Percentiles rank a stretch among this genome's conserved stretches.
Evolutionary conservation across 2,329 filamentous ascomycete species (phyloP).

Genomic region (Amesomyces nigricolor): DNA sequence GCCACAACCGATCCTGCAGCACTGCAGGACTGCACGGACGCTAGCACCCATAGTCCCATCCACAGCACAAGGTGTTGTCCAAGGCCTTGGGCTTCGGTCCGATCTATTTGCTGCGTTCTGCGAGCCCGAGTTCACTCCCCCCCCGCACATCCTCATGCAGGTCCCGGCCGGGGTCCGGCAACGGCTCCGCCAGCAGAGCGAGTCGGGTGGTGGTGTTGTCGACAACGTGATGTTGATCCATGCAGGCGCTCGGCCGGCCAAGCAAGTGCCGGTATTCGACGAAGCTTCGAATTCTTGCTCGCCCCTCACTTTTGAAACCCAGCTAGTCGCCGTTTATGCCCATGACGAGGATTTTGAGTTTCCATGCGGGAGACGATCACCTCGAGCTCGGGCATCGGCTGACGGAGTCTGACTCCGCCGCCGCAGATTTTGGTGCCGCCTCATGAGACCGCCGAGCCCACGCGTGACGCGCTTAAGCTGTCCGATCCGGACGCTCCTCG

Average conservation of each 20-base stretch:
- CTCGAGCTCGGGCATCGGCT: no score
- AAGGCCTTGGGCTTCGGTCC: constrained; percentile 17
- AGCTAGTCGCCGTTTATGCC: no score
- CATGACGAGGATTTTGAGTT: no score
- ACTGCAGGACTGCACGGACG: not conserved
- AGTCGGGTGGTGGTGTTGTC: not conserved
- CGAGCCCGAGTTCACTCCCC: not conserved
- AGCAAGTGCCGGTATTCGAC: not conserved
- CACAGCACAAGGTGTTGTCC: not conserved
- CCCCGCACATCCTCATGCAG: constrained; percentile 8
- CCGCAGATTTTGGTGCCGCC: no score
- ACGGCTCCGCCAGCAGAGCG: not conserved
- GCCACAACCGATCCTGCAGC: not conserved
- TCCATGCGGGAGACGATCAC: no score
- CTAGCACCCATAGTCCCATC: not conserved
- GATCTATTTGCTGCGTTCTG: constrained; percentile 2
- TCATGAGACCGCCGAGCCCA: no score
- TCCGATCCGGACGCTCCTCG: no score
- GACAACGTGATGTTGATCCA: not conserved
- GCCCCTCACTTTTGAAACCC: no score
- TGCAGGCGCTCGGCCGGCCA: not conserved
- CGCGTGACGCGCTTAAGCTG: no score
- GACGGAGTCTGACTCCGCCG: no score
- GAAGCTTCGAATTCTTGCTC: not conserved
- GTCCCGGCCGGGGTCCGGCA: not conserved